A percentile compares a stretch with the other conserved stretches of the same genome.
These are phyloP conservation scores for Berkeleyomyces rouxiae DNA, from an alignment of 2,329 filamentous ascomycete species.

Conservation along the genomic window DNA sequence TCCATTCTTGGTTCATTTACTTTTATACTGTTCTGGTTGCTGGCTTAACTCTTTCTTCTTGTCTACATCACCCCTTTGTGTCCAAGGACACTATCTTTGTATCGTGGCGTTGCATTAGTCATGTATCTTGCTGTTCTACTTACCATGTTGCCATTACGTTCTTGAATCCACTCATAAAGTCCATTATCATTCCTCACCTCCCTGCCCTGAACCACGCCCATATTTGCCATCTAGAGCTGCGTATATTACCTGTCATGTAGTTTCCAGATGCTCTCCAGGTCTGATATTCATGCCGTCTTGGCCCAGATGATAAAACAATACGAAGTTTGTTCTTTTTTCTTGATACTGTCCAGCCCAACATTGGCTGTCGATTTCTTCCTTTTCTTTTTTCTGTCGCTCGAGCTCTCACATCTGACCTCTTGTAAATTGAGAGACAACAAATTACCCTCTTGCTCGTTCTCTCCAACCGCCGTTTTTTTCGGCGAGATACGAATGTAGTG, in stretches of 20 bases:
- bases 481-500: neutral
- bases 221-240: neutral
- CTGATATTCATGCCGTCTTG: neutral
- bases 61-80: neutral
- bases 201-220: neutral
- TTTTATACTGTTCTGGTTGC: neutral
- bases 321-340: neutral
- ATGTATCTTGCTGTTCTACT: neutral
- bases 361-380: neutral
- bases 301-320: neutral
- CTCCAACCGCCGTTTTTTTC: neutral
- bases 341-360: neutral
- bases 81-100: neutral
- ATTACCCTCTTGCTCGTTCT: neutral
- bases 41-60: neutral
- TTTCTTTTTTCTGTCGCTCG: neutral
- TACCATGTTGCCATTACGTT: neutral
- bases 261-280: neutral
- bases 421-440: neutral
- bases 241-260: neutral
- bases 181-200: neutral
- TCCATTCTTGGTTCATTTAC: neutral
- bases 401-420: neutral
- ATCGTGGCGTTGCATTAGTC: neutral
- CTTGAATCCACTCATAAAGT: neutral